A percentile compares a stretch with the other conserved stretches of the same genome.
These are phyloP conservation scores for Gracilaria domingensis DNA, from an alignment of 23 red algal genomes.

Conservation along the genomic window DNA sequence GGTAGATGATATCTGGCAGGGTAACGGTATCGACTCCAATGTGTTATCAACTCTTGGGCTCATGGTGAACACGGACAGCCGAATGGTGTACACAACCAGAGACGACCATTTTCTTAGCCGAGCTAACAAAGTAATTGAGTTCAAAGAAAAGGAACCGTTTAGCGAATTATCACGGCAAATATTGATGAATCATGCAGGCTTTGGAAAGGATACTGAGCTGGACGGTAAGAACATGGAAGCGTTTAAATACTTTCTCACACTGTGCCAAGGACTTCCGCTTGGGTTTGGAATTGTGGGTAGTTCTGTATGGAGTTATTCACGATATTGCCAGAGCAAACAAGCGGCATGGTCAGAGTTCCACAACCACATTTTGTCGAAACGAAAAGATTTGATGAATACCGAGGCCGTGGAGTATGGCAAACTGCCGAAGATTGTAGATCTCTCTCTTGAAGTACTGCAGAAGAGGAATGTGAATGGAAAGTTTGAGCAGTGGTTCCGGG, in stretches of 20 bases:
- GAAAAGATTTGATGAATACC: background rate
- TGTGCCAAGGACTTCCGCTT: background rate
- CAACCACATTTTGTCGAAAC: background rate
- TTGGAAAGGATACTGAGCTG: no score
- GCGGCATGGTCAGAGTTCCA: background rate
- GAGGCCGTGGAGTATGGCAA: constrained; percentile 1
- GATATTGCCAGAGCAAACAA: background rate
- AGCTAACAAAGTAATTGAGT: no score
- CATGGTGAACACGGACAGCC: no score
- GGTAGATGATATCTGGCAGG: constrained; percentile 7
- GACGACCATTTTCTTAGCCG: no score
- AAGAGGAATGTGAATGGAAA: constrained; percentile 5
- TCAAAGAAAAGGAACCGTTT: no score
- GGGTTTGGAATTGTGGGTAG: background rate
- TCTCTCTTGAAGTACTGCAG: constrained; percentile 4
- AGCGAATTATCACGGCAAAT: no score
- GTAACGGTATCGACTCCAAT: constrained; percentile 6
- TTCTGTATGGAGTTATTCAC: background rate
- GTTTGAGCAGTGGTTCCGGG: constrained; percentile 7
- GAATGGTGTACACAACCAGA: no score
- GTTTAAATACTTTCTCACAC: no score
- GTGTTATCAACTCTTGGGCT: no score
- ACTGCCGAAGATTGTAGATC: constrained; percentile 7
- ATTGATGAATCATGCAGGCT: no score
- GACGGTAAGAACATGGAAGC: no score